Evolutionary conservation across 1,284 basidiomycete species (phyloP).

Genomic region (Abortiporus biennis): DNA sequence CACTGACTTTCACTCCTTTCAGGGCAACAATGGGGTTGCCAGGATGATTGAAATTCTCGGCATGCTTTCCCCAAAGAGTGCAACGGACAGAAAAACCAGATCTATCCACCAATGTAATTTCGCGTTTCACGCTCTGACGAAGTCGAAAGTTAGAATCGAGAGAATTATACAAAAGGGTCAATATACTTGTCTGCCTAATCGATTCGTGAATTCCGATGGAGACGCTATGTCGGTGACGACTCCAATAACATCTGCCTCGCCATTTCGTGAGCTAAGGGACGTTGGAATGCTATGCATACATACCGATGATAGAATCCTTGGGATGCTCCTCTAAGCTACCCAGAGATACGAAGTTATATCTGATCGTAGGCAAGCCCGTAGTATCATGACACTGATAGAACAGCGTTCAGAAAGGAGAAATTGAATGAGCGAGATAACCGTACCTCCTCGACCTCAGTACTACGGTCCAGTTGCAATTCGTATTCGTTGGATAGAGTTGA

Average conservation of each 20-base stretch:
- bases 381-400: constrained; percentile 69
- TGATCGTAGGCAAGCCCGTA: constrained; percentile 72
- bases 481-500: constrained; percentile 85
- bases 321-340: constrained; percentile 53
- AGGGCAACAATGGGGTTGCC: constrained; percentile 81
- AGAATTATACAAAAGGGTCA: constrained; percentile 4
- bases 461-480: constrained; percentile 84
- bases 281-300: background rate
- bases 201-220: constrained; percentile 66
- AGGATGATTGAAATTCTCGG: constrained; percentile 67
- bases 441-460: constrained; percentile 81
- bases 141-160: background rate
- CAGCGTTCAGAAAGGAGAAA: constrained; percentile 13
- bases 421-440: constrained; percentile 9
- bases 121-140: constrained; percentile 78
- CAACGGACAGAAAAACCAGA: constrained; percentile 78
- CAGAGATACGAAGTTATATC: constrained; percentile 80
- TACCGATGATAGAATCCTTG: constrained; percentile 15
- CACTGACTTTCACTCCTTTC: constrained; percentile 93
- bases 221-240: constrained; percentile 79
- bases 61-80: constrained; percentile 96
- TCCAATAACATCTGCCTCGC: constrained; percentile 71
- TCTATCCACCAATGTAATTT: constrained; percentile 84
- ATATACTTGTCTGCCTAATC: constrained; percentile 65
- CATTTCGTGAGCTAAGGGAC: constrained; percentile 8